These are phyloP conservation scores for Metschnikowia lachancei DNA, from an alignment of 805 yeast species.

Conservation along the genomic window DNA sequence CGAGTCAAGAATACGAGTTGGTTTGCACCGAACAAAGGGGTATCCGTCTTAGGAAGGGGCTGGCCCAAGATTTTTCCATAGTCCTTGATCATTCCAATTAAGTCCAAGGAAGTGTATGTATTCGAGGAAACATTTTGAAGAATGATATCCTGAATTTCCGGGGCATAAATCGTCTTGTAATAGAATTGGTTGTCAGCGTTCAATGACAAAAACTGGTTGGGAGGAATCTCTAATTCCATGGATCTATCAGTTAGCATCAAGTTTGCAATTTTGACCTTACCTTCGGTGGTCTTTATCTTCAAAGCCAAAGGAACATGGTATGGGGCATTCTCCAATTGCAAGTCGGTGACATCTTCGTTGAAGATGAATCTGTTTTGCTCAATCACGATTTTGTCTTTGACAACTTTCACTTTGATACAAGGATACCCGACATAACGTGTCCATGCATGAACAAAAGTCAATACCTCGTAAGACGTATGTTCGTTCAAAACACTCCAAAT, in stretches of 20 bases:
- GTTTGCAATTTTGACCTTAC: constrained; percentile 32
- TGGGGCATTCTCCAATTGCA: constrained; percentile 53
- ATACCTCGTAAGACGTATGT: constrained; percentile 40
- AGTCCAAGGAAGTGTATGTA: constrained; percentile 29
- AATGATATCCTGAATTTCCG: constrained; percentile 13
- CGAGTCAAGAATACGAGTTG: constrained; percentile 28
- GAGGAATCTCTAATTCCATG: constrained; percentile 29
- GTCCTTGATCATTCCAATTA: constrained; percentile 38
- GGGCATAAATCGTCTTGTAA: constrained; percentile 48
- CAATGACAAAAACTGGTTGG: constrained; percentile 34
- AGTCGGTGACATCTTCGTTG: constrained; percentile 22
- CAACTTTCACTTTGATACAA: constrained; percentile 38
- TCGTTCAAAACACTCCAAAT: constrained; percentile 48
- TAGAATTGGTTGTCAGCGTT: constrained; percentile 49
- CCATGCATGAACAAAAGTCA: constrained; percentile 59
- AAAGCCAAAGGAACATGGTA: constrained; percentile 60
- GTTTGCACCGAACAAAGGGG: constrained; percentile 23
- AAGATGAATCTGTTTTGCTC: constrained; percentile 41
- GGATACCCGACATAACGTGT: constrained; percentile 60
- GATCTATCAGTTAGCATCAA: constrained; percentile 45
- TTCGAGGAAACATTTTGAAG: constrained; percentile 24
- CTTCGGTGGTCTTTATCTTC: constrained; percentile 28
- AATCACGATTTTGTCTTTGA: constrained; percentile 25
- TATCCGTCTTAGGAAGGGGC: constrained; percentile 18
- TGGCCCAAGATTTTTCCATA: constrained; percentile 38